Evolutionary conservation across 768 basidiomycete species (phyloP), one percentile per base, ranked within the genome.

Genomic region (Suillus variegatus): DNA sequence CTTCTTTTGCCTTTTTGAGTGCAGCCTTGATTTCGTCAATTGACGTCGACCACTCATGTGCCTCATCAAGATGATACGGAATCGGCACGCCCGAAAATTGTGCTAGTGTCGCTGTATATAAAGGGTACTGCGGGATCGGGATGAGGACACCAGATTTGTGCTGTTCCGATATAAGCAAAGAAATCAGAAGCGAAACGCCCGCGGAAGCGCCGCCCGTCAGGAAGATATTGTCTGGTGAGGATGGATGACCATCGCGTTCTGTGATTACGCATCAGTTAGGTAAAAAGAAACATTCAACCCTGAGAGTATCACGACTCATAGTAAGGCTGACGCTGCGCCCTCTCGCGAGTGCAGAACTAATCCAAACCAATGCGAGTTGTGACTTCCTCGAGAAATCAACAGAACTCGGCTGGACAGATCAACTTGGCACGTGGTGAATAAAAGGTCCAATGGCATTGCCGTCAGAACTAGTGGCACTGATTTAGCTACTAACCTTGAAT

Each of bases 101-200:
- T 1, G 97, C 93, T 60, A 99, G 88, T 1, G 95, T 88, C 40
- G 97, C 97, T 44, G 96, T 98, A 78, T 99, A 99, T 13, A 99
- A 84, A 1, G 97, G 97, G 76, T 99, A 99, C 79, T 99, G 97
- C 2, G 97, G 97, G 67, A 99, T 99, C 40, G 97, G 97, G 73
- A 99, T 97, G 62, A 97, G 86, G 71, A 97, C 85, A 8, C 94
- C 95, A 57, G 86, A 86, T 35, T 81, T 82, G 22, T 72, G 67
- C 25, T 86, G 87, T 25, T 82, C 77, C 12, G 87, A 80, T 70
- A 95, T 90, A 66, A 95, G 86, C 82, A 92, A 87, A 72, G 87
- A 87, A 70, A 97, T 87, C 28, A 94, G 80, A 22, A 94, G 87
- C 25, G 92, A 90, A n/a, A 99, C 96, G 61, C 97, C 97, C 14